Conservation (phyloP, 2,329 filamentous ascomycete species). For the Cladosporium sp. region DNA sequence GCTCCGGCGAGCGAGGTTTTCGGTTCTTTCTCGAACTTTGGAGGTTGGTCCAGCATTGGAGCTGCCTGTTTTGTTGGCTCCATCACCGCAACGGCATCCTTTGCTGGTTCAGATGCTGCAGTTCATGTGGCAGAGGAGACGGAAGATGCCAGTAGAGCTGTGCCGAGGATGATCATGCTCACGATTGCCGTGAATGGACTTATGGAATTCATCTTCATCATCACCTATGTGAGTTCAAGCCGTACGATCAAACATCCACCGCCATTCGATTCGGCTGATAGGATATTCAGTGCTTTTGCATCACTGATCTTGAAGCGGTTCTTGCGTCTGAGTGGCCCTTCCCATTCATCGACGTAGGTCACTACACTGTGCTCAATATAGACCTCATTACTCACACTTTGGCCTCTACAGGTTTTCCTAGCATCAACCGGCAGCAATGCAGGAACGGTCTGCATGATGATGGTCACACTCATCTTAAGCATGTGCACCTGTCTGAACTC, state of each 20-base stretch:
- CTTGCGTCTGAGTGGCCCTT: conserved; percentile 10
- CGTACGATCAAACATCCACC: neutral
- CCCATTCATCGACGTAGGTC: conserved; percentile 13
- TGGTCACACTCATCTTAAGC: conserved; percentile 5
- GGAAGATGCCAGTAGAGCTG: conserved; percentile 28
- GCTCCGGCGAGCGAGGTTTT: conserved; percentile 29
- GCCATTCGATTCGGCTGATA: conserved; percentile 23
- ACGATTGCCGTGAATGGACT: conserved; percentile 28
- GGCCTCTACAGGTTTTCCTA: neutral
- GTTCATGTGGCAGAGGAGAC: conserved; percentile 37
- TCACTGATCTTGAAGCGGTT: conserved; percentile 10
- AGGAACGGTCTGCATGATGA: conserved; percentile 12
- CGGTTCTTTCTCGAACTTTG: conserved; percentile 37
- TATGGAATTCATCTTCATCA: conserved; percentile 27
- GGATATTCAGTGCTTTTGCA: conserved; percentile 4
- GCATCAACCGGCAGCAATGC: neutral
- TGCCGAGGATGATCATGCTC: conserved; percentile 34
- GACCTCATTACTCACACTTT: neutral
- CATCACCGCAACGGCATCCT: conserved; percentile 27
- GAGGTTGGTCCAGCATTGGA: conserved; percentile 39
- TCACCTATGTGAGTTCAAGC: conserved; percentile 21
- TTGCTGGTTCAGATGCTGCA: conserved; percentile 30
- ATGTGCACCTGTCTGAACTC: conserved; percentile 14
- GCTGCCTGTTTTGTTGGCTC: conserved; percentile 35
- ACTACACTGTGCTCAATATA: too few relatives aligned